Percentiles rank a stretch among this genome's conserved stretches.
Conservation (phyloP, 352 stramenopile genomes). For the Thalassiosira exigua region DNA sequence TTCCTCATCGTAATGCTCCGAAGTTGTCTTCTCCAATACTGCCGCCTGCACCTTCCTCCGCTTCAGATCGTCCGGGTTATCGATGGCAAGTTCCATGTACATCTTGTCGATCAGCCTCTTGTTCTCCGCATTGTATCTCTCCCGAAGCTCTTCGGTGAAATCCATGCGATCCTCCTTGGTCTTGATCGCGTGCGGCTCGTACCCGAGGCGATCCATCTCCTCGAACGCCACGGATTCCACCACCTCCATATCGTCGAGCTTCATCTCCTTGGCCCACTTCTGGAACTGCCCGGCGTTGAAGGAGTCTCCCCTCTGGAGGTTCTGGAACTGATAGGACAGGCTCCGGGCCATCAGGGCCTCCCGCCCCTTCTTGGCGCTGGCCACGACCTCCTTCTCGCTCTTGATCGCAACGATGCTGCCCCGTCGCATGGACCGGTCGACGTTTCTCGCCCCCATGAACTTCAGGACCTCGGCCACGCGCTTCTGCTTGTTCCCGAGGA, state of each 20-base stretch:
- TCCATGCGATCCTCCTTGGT: background rate
- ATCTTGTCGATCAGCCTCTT: slow-evolving; percentile 42
- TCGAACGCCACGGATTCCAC: slow-evolving; percentile 43
- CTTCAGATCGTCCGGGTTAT: slow-evolving; percentile 34
- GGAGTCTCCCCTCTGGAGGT: slow-evolving; percentile 27
- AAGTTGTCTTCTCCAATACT: slow-evolving; percentile 13
- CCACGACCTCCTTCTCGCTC: slow-evolving; percentile 17
- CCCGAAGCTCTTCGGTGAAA: slow-evolving; percentile 19
- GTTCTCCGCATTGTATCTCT: slow-evolving; percentile 22
- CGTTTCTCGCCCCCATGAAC: slow-evolving; percentile 23
- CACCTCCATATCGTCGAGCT: slow-evolving; percentile 32
- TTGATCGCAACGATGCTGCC: slow-evolving; percentile 24
- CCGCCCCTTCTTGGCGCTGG: slow-evolving; percentile 16
- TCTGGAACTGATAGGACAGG: slow-evolving; percentile 52
- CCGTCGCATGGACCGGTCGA: slow-evolving; percentile 1
- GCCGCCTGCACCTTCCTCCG: slow-evolving; percentile 19
- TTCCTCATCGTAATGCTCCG: slow-evolving; percentile 27
- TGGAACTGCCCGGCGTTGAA: slow-evolving; percentile 30
- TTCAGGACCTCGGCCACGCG: slow-evolving; percentile 3
- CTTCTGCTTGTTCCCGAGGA: slow-evolving; percentile 36
- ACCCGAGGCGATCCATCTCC: slow-evolving; percentile 40
- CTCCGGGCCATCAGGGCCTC: slow-evolving; percentile 14
- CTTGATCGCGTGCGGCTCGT: slow-evolving; percentile 34
- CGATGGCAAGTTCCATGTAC: slow-evolving; percentile 25
- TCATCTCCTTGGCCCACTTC: slow-evolving; percentile 37